These are phyloP conservation scores for Labyrinthula sp. DNA, from an alignment of 352 stramenopile species.

Conservation along the genomic window DNA sequence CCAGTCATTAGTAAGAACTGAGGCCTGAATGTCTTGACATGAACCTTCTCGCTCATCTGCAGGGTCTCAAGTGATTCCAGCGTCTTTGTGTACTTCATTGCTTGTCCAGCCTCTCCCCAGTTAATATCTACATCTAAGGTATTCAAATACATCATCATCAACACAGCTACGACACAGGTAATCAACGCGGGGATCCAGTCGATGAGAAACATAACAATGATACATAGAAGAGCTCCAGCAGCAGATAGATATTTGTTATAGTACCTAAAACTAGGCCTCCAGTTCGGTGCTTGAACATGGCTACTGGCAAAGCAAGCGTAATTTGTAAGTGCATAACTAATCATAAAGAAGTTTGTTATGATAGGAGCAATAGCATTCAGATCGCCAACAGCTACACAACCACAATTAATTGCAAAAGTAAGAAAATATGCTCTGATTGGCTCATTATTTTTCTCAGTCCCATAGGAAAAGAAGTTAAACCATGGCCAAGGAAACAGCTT, in stretches of 20 bases:
- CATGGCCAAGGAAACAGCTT: constrained; percentile 40
- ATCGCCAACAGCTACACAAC: constrained; percentile 47
- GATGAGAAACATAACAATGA: constrained; percentile 51
- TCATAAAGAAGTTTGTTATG: constrained; percentile 53
- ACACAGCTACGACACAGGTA: constrained; percentile 36
- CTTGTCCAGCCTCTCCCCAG: constrained; percentile 48
- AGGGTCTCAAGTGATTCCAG: constrained; percentile 45
- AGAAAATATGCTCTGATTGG: constrained; percentile 38
- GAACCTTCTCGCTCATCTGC: constrained; percentile 29
- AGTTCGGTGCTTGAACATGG: constrained; percentile 45
- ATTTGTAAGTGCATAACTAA: constrained; percentile 50
- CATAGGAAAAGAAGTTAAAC: constrained; percentile 30
- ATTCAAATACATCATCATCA: constrained; percentile 46
- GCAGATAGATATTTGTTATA: constrained; percentile 46
- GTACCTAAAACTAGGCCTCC: constrained; percentile 46
- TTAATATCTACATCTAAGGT: constrained; percentile 33
- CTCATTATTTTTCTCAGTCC: constrained; percentile 29
- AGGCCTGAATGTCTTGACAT: constrained; percentile 51
- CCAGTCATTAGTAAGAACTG: constrained; percentile 44
- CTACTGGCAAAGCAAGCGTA: constrained; percentile 47
- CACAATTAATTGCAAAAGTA: constrained; percentile 41
- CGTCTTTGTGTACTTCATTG: constrained; percentile 48
- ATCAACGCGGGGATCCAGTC: constrained; percentile 44
- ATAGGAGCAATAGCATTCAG: constrained; percentile 51
- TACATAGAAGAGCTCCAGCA: constrained; percentile 40